Conservation (phyloP, 345 rosid species). For the Physaria fendleri region DNA sequence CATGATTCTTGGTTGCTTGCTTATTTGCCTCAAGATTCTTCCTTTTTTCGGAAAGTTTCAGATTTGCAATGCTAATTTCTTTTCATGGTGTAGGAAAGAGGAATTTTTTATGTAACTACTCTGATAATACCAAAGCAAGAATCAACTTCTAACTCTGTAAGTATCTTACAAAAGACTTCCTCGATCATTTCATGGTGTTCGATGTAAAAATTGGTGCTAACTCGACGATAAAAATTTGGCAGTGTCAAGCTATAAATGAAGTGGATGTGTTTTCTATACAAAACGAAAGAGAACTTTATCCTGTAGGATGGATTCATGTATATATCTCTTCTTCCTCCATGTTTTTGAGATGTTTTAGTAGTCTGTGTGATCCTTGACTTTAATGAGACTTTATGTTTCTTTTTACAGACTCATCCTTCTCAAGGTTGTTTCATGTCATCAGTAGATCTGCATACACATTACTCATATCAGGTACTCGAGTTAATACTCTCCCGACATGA, state of each 20-base stretch:
- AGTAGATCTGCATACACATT: conserved; percentile 85
- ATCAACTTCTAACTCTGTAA: conserved; percentile 76
- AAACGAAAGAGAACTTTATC: conserved; percentile 58
- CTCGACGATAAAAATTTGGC: conserved; percentile 6
- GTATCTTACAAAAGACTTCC: conserved; percentile 27
- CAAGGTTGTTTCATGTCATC: conserved; percentile 95
- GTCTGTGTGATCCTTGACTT: not conserved
- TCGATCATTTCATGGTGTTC: conserved; percentile 10
- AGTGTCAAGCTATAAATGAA: conserved; percentile 81
- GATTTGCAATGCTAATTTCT: too few species aligned
- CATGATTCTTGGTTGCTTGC: not conserved
- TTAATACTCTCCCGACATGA: not conserved
- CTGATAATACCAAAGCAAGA: conserved; percentile 91
- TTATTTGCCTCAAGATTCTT: not conserved
- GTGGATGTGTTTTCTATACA: conserved; percentile 82
- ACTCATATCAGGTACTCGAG: conserved; percentile 31
- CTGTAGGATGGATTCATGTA: conserved; percentile 95
- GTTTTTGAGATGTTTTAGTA: not conserved
- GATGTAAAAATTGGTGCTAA: conserved; percentile 11
- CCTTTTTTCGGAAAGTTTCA: too few species aligned
- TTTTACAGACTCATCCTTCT: conserved; percentile 90
- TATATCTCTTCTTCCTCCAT: conserved; percentile 14
- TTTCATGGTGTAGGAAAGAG: conserved; percentile 44
- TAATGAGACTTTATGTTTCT: not conserved
- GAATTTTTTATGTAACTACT: conserved; percentile 70